These are phyloP conservation scores for Lodderomyces beijingensis DNA, from an alignment of 1,139 yeast species.

Conservation along the genomic window DNA sequence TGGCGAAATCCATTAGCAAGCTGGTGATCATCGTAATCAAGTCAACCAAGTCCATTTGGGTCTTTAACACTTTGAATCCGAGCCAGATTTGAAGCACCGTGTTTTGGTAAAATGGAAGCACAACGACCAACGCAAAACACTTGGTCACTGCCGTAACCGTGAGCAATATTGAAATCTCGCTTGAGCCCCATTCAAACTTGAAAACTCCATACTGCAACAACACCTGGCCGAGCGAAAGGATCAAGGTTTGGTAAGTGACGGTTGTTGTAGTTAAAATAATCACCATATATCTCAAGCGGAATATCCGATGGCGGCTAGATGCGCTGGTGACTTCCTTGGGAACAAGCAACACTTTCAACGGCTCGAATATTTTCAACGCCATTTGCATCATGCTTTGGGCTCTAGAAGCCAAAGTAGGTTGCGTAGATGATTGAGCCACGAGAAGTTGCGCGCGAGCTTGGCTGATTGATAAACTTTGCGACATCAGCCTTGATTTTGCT, in stretches of 20 bases:
- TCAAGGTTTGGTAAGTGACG: slow-evolving; percentile 33
- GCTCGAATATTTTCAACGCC: slow-evolving; percentile 31
- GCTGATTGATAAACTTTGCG: slow-evolving; percentile 9
- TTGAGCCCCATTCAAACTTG: slow-evolving; percentile 55
- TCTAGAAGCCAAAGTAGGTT: background rate
- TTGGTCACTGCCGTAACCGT: slow-evolving; percentile 47
- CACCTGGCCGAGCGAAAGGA: slow-evolving; percentile 35
- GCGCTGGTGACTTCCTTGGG: background rate
- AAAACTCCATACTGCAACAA: slow-evolving; percentile 53
- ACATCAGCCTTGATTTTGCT: slow-evolving; percentile 40
- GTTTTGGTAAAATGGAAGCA: slow-evolving; percentile 31
- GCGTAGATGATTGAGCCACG: no score
- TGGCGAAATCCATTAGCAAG: slow-evolving; percentile 36
- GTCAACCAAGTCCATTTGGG: slow-evolving; percentile 55
- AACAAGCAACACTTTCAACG: slow-evolving; percentile 21
- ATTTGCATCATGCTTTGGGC: slow-evolving; percentile 9
- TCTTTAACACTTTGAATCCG: slow-evolving; percentile 32
- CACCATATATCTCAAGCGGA: slow-evolving; percentile 28
- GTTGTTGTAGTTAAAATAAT: slow-evolving; percentile 36
- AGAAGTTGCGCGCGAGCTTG: background rate
- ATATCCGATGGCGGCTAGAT: slow-evolving; percentile 6
- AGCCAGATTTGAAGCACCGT: slow-evolving; percentile 23
- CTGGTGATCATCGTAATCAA: slow-evolving; percentile 22
- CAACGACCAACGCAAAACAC: slow-evolving; percentile 26
- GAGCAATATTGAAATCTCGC: slow-evolving; percentile 53